Evolutionary conservation across 163 green algal genomes (phyloP).

Genomic region (Scenedesmus sp.): DNA sequence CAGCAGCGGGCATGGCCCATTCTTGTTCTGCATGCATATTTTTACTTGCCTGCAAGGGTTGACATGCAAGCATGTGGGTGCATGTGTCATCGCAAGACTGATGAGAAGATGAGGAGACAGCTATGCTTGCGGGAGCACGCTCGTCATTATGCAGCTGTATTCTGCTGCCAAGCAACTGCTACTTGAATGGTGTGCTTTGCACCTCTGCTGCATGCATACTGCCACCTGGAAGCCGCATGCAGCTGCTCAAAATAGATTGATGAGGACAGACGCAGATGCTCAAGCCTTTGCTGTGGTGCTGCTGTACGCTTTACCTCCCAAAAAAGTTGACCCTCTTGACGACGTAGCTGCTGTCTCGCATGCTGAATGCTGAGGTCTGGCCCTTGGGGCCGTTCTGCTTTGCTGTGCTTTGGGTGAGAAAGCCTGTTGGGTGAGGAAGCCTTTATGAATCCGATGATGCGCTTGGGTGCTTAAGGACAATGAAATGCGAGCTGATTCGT

Average conservation of each 20-base stretch:
- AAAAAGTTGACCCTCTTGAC: conserved; percentile 84
- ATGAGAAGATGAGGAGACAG: neutral
- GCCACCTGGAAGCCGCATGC: neutral
- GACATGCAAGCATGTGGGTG: neutral
- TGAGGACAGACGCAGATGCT: neutral
- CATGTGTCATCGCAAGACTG: neutral
- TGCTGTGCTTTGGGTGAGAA: neutral
- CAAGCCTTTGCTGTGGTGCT: neutral
- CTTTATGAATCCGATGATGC: neutral
- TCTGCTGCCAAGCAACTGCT: neutral
- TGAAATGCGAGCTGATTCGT: neutral
- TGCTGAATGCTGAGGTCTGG: neutral
- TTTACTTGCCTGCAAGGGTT: conserved; percentile 50
- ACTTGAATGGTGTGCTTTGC: neutral
- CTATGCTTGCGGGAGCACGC: neutral
- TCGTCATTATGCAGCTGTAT: neutral
- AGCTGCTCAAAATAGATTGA: neutral
- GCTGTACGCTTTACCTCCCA: conserved; percentile 36
- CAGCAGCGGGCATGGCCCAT: conserved; percentile 96
- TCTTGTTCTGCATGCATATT: conserved; percentile 92
- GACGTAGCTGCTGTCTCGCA: conserved; percentile 60
- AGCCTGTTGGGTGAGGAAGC: neutral
- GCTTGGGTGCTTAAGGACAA: neutral
- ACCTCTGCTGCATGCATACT: neutral
- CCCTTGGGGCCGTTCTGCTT: neutral